Conservation (phyloP, 2,329 filamentous ascomycete species). For the Dothiorella sarmentorum region DNA sequence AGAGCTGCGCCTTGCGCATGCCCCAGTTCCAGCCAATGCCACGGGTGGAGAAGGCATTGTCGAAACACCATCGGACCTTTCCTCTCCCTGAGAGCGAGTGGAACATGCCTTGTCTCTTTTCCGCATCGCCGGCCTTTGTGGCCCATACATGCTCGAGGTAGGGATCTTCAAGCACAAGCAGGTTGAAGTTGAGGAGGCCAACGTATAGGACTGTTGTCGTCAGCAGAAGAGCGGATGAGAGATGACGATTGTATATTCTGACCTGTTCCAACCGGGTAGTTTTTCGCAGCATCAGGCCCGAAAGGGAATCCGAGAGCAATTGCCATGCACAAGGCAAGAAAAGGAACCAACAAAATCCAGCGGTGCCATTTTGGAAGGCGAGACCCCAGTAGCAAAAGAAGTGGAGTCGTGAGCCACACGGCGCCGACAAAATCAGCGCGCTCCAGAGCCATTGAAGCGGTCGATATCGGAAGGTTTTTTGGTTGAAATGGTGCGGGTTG, state of each 20-base stretch:
- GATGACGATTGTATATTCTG: background rate
- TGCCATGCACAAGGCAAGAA: background rate
- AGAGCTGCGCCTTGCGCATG: background rate
- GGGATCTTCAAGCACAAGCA: background rate
- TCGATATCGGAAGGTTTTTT: too few species aligned
- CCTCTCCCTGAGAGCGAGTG: background rate
- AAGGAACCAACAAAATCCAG: too few species aligned
- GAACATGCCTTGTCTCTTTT: background rate
- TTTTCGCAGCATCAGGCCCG: background rate
- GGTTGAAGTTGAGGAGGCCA: background rate
- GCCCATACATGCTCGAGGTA: background rate
- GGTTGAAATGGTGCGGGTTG: too few species aligned
- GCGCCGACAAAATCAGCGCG: background rate
- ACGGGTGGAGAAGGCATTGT: background rate
- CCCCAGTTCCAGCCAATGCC: background rate
- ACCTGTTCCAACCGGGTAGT: background rate
- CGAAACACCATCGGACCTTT: background rate
- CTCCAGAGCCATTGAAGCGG: background rate
- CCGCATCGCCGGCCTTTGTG: background rate
- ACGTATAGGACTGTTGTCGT: background rate
- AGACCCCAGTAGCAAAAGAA: background rate
- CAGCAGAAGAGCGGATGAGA: too few species aligned
- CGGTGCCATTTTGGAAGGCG: background rate
- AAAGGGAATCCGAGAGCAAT: background rate
- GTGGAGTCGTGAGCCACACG: background rate